Evolutionary conservation across 306 rosid genomes (phyloP), one percentile per base, ranked within the genome.

Genomic region (Sphenostylis stenocarpa): DNA sequence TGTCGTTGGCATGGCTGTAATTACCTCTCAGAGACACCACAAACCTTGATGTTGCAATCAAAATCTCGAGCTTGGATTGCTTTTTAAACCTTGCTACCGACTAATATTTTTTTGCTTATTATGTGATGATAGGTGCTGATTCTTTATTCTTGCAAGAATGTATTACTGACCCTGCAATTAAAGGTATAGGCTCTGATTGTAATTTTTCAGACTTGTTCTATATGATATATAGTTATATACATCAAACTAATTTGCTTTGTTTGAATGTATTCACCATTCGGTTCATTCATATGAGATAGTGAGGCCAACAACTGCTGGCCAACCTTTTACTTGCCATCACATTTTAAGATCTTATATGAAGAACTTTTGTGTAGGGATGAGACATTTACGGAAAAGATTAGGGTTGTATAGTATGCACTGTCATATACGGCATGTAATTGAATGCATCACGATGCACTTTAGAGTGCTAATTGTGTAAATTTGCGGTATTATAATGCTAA

Each of bases 131-230:
- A 0, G 24, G 11, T 67, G 38, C 39, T 65, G 70, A 62, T 73
- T 45, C 47, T 61, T 23, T 74, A 45, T 48, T 56, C 24, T 75
- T 73, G 76, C 31, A 21, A 73, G 51, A 56, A 55, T 69, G 79
- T 68, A 57, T 24, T 3, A 19, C 51, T 76, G 81, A 76, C 63
- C 69, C 57, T 3, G 29, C 38, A 51, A 29, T 29, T 38, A 4
- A 1, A 39, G 70, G 39, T 39, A 8, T 61, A 47, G 61, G 71
- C 34, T 75, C 36, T 38, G 34, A 45, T 45, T 62, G 31, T 65
- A 60, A 60, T 71, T 79, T 36, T 39, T 78, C 62, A 56, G 4
- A 20, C 48, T 64, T 16, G 2, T 5, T 55, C 11, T 26, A 7
- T 16, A 7, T 44, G 45, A 60, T 60, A 60, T 60, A 29, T 17